phyloP scores from a whole-genome alignment of 257 asterid genomes.

The Jasminum sambac region DNA sequence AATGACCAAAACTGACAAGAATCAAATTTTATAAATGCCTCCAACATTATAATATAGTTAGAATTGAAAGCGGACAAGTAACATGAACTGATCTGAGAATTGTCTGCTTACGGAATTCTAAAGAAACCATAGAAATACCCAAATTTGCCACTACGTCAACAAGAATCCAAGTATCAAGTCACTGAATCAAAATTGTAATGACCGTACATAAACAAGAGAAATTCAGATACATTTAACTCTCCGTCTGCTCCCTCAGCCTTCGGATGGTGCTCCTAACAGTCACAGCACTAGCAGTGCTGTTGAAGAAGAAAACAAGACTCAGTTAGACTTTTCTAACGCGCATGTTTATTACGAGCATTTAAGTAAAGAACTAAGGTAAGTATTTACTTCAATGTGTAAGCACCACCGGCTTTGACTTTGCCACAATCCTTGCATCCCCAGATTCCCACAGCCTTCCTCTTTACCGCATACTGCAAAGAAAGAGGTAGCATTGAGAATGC shows the following conservation, averaged over 20 bases:
- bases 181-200: slow-evolving; percentile 12
- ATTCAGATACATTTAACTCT: slow-evolving; percentile 38
- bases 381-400: slow-evolving; percentile 57
- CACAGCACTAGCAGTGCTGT: slow-evolving; percentile 70
- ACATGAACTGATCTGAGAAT: no score
- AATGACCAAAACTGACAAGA: no score
- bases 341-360: neutral
- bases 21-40: no score
- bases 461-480: slow-evolving; percentile 51
- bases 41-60: no score
- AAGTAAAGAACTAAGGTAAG: neutral
- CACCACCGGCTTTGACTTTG: slow-evolving; percentile 71
- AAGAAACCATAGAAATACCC: no score
- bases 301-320: slow-evolving; percentile 9
- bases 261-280: slow-evolving; percentile 72
- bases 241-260: slow-evolving; percentile 67
- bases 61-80: no score
- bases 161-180: slow-evolving; percentile 4
- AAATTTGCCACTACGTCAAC: neutral
- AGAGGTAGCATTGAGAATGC: neutral
- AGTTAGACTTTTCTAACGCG: neutral
- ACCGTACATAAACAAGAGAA: neutral
- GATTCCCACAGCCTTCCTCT: slow-evolving; percentile 66
- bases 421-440: slow-evolving; percentile 79
- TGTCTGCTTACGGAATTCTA: no score